phyloP scores from a whole-genome alignment of 2,329 filamentous ascomycete genomes.

The Coniella lustricola region DNA sequence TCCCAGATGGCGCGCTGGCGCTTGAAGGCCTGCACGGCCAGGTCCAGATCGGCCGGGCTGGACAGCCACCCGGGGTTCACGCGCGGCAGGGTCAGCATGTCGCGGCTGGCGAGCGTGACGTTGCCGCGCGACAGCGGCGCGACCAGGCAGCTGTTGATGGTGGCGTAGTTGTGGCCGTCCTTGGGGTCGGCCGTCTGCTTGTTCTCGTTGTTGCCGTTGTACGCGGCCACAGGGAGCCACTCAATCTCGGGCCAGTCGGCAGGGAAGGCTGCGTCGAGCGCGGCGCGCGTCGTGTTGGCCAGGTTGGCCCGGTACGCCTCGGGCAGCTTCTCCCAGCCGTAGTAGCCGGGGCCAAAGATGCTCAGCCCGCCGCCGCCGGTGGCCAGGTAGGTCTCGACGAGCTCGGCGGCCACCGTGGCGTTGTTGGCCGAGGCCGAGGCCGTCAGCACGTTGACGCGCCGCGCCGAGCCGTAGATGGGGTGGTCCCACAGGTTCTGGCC shows the following conservation, averaged over 20 bases:
- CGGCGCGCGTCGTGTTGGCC: not conserved
- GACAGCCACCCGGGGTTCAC: slow-evolving; percentile 33
- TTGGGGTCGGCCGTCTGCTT: slow-evolving; percentile 4
- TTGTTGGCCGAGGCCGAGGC: slow-evolving; percentile 4
- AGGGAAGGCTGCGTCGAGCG: slow-evolving; percentile 6
- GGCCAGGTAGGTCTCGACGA: slow-evolving; percentile 1
- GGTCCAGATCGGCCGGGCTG: slow-evolving; percentile 5
- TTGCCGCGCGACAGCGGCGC: slow-evolving; percentile 27
- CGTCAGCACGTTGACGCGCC: slow-evolving; percentile 3
- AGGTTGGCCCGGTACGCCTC: slow-evolving; percentile 4
- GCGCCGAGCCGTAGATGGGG: slow-evolving; percentile 4
- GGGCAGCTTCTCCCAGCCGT: slow-evolving; percentile 10
- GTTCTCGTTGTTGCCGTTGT: slow-evolving; percentile 8
- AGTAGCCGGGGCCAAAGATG: slow-evolving; percentile 10
- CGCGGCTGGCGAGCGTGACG: slow-evolving; percentile 25
- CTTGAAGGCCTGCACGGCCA: slow-evolving; percentile 21
- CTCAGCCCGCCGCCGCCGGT: slow-evolving; percentile 1
- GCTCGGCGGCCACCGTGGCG: not conserved
- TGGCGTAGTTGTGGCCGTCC: slow-evolving; percentile 8
- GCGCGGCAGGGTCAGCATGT: slow-evolving; percentile 26
- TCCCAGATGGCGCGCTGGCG: slow-evolving; percentile 17
- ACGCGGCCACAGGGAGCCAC: slow-evolving; percentile 5
- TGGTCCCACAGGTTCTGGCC: slow-evolving; percentile 11
- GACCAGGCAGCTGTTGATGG: slow-evolving; percentile 12
- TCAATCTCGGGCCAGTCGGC: slow-evolving; percentile 11